Conservation (phyloP, 768 basidiomycete species). For the Amanita exitialis region DNA sequence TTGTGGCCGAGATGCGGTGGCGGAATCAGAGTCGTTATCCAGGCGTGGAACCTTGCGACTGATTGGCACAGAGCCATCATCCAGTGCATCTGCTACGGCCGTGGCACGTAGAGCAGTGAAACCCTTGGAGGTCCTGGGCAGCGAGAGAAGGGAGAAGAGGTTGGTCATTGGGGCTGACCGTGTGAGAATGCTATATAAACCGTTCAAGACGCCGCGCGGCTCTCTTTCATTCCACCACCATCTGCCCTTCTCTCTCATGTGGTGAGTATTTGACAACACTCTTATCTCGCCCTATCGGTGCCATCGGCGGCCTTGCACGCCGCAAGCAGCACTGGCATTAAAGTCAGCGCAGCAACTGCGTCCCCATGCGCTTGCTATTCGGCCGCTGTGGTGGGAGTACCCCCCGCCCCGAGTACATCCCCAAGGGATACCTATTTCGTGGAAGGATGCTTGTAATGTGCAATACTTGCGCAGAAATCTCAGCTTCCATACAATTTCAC, state of each 20-base stretch:
- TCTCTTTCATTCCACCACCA: too few relatives aligned
- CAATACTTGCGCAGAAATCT: too few relatives aligned
- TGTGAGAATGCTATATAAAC: too few relatives aligned
- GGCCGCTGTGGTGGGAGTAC: neutral
- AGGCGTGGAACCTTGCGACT: slow-evolving; percentile 62
- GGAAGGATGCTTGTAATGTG: too few relatives aligned
- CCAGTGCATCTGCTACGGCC: slow-evolving; percentile 19
- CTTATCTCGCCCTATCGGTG: neutral
- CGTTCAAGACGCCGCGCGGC: too few relatives aligned
- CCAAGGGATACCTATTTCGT: too few relatives aligned
- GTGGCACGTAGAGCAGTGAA: slow-evolving; percentile 33
- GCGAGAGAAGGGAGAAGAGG: slow-evolving; percentile 29
- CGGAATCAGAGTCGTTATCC: slow-evolving; percentile 57
- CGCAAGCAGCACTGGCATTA: neutral
- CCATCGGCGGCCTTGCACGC: neutral
- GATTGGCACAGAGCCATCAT: slow-evolving; percentile 45
- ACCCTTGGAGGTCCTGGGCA: slow-evolving; percentile 42
- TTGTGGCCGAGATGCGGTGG: slow-evolving; percentile 48
- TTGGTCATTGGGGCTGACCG: slow-evolving; percentile 21
- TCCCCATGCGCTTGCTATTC: neutral
- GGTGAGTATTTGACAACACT: neutral
- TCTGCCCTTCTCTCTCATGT: neutral
- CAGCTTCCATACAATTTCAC: too few relatives aligned
- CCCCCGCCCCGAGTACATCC: neutral
- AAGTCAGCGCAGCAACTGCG: neutral